Evolutionary conservation across 768 basidiomycete species (phyloP), one percentile per base, ranked within the genome.

Genomic region (Agaricus subrufescens): DNA sequence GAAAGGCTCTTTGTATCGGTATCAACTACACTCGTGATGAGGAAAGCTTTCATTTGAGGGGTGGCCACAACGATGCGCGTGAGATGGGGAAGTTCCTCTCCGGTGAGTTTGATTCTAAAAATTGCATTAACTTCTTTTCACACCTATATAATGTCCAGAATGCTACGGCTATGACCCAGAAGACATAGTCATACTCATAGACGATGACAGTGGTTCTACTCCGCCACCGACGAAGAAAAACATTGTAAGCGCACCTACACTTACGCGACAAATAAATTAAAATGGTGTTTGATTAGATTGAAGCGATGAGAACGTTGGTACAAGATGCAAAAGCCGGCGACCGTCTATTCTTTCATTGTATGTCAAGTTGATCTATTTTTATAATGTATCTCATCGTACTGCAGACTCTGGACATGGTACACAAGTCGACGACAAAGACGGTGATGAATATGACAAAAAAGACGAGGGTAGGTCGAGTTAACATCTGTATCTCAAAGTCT

Each of bases 261-360:
- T 26, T 48, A 30, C 26, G 6, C 30, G 29, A 30, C 27, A 12
- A 25, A 56, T 26, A 34, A n/a, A 46, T 2, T n/a, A 40, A 52
- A 40, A 34, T 9, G 42, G 56, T 56, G 54, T 26, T 12, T 45
- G 12, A 43, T 11, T 59, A 89, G 84, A 64, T 92, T 19, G 70
- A 78, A 45, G 94, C 89, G 3, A 95, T 96, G 91, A 78, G 84
- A 57, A 97, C 94, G 94, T 84, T 99, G n/a, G 91, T 94, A 14
- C 72, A 69, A 12, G 87, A 78, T 59, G 94, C 95, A 10, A 72
- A 74, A 15, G 83, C 91, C 1, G 87, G 93, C 60, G 93, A 96
- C 62, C 85, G 93, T 3, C 73, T 95, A 31, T 94, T 94, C 76
- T 90, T 95, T 78, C 94, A 94, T 61, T 95, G 90, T 89, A 56